Percentiles rank a stretch among this genome's conserved stretches.
These are phyloP conservation scores for Blastomyces parvus DNA, from an alignment of 2,329 filamentous ascomycete genomes.

Conservation along the genomic window DNA sequence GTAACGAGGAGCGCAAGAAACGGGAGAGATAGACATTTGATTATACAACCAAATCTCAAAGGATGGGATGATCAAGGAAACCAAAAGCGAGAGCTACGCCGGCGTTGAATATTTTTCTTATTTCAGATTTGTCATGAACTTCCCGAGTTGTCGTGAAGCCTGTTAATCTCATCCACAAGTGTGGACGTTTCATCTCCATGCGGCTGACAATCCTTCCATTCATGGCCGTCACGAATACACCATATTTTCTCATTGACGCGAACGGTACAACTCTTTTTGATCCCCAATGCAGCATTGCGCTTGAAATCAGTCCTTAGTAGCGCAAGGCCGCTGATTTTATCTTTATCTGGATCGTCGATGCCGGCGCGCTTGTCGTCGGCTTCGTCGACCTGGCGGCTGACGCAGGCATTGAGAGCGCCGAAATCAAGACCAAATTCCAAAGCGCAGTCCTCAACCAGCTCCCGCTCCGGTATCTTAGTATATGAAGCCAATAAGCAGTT, in stretches of 20 bases:
- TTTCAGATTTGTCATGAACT: conserved; percentile 8
- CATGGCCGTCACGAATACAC: conserved; percentile 69
- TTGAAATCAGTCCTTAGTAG: conserved; percentile 39
- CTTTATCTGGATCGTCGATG: conserved; percentile 43
- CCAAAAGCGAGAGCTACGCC: background rate
- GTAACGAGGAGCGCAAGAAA: background rate
- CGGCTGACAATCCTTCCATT: conserved; percentile 72
- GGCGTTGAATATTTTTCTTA: background rate
- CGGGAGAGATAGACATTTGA: background rate
- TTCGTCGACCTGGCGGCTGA: conserved; percentile 64
- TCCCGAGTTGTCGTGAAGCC: conserved; percentile 45
- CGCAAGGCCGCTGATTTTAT: conserved; percentile 45
- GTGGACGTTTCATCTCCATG: conserved; percentile 46
- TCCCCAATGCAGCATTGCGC: conserved; percentile 50
- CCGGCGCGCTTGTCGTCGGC: conserved; percentile 47
- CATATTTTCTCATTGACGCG: conserved; percentile 69
- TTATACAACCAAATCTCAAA: background rate
- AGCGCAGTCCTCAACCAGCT: conserved; percentile 77
- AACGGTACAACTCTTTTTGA: conserved; percentile 67
- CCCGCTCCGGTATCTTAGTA: conserved; percentile 62
- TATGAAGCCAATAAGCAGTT: conserved; percentile 80
- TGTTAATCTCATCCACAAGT: conserved; percentile 67
- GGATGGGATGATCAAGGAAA: background rate
- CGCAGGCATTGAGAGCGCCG: conserved; percentile 68
- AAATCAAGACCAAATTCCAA: conserved; percentile 86